Evolutionary conservation across 2,329 filamentous ascomycete genomes (phyloP), one percentile per base, ranked within the genome.

Genomic region (Nemania bipapillata): DNA sequence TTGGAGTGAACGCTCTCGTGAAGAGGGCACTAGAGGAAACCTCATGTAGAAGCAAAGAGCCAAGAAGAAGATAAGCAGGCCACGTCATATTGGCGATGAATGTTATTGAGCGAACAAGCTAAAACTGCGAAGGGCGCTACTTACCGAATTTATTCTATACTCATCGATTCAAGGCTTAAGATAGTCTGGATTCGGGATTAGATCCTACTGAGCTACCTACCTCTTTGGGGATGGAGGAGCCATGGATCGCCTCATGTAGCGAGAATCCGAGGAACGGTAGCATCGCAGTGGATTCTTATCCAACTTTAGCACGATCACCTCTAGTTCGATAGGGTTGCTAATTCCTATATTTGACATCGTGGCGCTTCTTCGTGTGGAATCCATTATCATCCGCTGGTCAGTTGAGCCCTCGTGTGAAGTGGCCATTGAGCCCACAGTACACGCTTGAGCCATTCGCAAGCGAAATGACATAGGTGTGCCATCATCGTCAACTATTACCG

Each of bases 1-100:
- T 71, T 40, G 71, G 71, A 2, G 56, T 64, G 26, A 66, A 65
- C 22, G 64, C 64, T 47, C 67, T 55, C 53, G 59, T 68, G 6
- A 50, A 6, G 28, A 68, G 7, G 12, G 7, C 20, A 1, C 60
- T 12, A 45, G 63, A 61, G 15, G 50, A 67, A 24, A 61, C 64
- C 17, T 61, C 61, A 15, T 54, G 56, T 7, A 65, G 17, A 20
- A 70, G 28, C 50, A 70, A 63, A 2, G 57, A 70, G 26, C 37
- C 20, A 35, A 67, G 17, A 55, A 63, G 26, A 12, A 71, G 40
- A 53, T 24, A 61, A 55, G 35, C 37, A 62, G 47, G 22, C 40
- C 40, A 49, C 55, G 45, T 17, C 69, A 71, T 70, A 60, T 54
- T 57, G 60, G 56, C 35, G 49, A 28, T 53, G 22, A 26, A 49